Conservation (phyloP, 2,329 filamentous ascomycete species). For the Bipolaris gigantea region DNA sequence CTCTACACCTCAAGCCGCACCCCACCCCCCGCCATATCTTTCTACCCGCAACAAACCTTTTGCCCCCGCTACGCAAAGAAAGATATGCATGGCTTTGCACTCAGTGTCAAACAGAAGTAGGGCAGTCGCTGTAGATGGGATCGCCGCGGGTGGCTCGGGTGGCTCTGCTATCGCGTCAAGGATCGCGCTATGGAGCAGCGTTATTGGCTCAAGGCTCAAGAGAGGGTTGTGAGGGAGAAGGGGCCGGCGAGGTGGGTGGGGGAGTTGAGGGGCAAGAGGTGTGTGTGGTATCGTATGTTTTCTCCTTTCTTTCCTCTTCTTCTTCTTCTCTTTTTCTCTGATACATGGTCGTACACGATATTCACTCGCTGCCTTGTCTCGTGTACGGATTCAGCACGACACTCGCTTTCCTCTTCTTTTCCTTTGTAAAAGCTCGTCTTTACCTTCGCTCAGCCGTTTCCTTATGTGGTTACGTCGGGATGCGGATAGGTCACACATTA, state of each 20-base stretch:
- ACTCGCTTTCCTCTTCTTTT: too few species aligned
- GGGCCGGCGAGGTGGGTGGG: constrained; percentile 8
- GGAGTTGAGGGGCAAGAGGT: not conserved
- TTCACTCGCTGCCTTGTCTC: too few species aligned
- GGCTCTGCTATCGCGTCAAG: constrained; percentile 22
- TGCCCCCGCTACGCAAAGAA: constrained; percentile 32
- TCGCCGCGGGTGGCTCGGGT: constrained; percentile 30
- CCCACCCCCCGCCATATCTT: constrained; percentile 10
- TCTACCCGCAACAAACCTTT: constrained; percentile 26
- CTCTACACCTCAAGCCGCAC: constrained; percentile 31
- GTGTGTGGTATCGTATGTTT: not conserved
- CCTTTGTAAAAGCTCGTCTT: too few species aligned
- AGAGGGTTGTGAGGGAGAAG: constrained; percentile 28
- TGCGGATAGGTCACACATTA: too few species aligned
- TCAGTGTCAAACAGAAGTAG: constrained; percentile 25
- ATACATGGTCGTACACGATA: too few species aligned
- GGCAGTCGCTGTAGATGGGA: constrained; percentile 24
- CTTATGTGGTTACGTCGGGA: too few species aligned
- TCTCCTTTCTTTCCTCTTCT: not conserved
- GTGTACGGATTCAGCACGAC: too few species aligned
- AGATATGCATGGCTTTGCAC: constrained; percentile 30
- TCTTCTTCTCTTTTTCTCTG: not conserved
- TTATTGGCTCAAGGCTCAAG: constrained; percentile 38
- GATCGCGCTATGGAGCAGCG: constrained; percentile 27
- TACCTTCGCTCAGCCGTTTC: too few species aligned